phyloP scores from a whole-genome alignment of 768 basidiomycete species.

The Pleurotus platypus region DNA sequence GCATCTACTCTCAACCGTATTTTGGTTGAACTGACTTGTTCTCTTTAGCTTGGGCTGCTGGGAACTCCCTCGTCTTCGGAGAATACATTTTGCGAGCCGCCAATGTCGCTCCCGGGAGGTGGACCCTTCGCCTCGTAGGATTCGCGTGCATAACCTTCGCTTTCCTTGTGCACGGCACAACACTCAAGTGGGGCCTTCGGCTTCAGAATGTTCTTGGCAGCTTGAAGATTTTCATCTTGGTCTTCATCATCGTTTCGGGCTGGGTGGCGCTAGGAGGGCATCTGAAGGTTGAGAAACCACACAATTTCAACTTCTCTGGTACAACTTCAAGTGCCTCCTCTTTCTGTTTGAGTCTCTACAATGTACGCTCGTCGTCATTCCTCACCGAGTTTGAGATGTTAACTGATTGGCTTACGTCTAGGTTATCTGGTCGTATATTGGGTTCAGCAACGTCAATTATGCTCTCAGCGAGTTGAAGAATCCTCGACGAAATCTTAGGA shows the following conservation, averaged over 20 bases:
- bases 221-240: constrained; percentile 49
- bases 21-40: neutral
- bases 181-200: constrained; percentile 51
- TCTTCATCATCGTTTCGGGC: constrained; percentile 46
- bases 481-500: constrained; percentile 57
- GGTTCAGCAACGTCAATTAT: constrained; percentile 69
- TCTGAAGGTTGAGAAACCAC: constrained; percentile 26
- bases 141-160: constrained; percentile 34
- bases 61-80: constrained; percentile 55
- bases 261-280: constrained; percentile 38
- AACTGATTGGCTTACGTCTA: constrained; percentile 13
- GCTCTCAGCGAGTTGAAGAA: constrained; percentile 60
- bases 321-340: constrained; percentile 43
- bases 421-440: constrained; percentile 51
- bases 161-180: constrained; percentile 37
- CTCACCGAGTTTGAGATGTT: neutral
- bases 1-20: neutral
- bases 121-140: constrained; percentile 30
- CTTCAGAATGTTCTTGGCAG: constrained; percentile 61
- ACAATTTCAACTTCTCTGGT: constrained; percentile 39
- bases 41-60: constrained; percentile 32
- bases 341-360: constrained; percentile 51
- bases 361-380: constrained; percentile 22
- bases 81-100: constrained; percentile 42
- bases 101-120: constrained; percentile 24